Percentiles rank a stretch among this genome's conserved stretches.
Conservation (phyloP, 495 filamentous ascomycete species). For the Darksidea phi region DNA sequence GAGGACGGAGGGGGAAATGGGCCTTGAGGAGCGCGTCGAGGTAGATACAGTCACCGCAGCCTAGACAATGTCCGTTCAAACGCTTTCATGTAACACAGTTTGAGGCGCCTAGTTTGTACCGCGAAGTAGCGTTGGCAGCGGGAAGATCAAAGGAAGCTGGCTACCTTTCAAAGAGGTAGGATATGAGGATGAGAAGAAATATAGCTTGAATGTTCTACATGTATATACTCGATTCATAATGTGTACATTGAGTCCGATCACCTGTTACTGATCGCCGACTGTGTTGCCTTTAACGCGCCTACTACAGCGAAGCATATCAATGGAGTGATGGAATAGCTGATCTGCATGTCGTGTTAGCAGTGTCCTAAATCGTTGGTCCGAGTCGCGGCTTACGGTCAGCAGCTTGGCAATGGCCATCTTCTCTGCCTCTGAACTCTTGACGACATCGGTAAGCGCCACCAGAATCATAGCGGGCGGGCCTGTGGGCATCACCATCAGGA, state of each 20-base stretch:
- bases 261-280: slow-evolving; percentile 11
- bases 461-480: slow-evolving; percentile 64
- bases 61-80: too few species aligned
- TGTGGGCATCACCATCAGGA: slow-evolving; percentile 73
- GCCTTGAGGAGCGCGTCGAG: background rate
- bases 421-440: slow-evolving; percentile 54
- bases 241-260: too few species aligned
- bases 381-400: slow-evolving; percentile 57
- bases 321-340: slow-evolving; percentile 54
- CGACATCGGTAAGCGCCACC: slow-evolving; percentile 55
- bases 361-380: too few species aligned
- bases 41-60: too few species aligned
- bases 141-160: too few species aligned
- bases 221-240: too few species aligned
- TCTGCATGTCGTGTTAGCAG: slow-evolving; percentile 36
- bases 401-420: slow-evolving; percentile 72
- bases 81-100: too few species aligned
- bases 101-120: too few species aligned
- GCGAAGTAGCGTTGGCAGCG: too few species aligned
- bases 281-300: slow-evolving; percentile 52
- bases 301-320: slow-evolving; percentile 55
- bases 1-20: slow-evolving; percentile 36
- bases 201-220: too few species aligned
- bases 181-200: too few species aligned
- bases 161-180: too few species aligned